A percentile compares a stretch with the other conserved stretches of the same genome.
phyloP scores from a whole-genome alignment of 371 early-diverging fungal genomes.

The Gilbertella persicaria region DNA sequence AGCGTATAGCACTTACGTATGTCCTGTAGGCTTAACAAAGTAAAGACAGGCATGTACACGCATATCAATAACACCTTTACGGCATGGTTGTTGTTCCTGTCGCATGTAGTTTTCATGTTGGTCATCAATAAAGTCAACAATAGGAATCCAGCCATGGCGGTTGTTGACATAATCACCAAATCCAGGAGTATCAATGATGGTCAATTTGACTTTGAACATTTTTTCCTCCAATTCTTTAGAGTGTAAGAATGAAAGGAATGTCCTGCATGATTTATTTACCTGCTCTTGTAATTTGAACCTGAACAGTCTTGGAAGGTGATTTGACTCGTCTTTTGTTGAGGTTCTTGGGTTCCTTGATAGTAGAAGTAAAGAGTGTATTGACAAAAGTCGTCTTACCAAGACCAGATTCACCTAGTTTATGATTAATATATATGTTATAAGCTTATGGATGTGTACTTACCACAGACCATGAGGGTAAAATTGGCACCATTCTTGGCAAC shows the following conservation, averaged over 20 bases:
- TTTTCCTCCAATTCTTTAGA: conserved; percentile 91
- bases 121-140: conserved; percentile 88
- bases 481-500: conserved; percentile 85
- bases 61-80: conserved; percentile 66
- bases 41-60: conserved; percentile 92
- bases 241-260: neutral
- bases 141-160: conserved; percentile 72
- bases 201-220: conserved; percentile 92
- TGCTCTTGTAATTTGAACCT: conserved; percentile 93
- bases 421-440: neutral
- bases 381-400: conserved; percentile 90
- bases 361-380: conserved; percentile 86
- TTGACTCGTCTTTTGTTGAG: conserved; percentile 79
- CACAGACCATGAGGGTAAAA: conserved; percentile 96
- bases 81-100: conserved; percentile 61
- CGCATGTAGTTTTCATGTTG: conserved; percentile 93
- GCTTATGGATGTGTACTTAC: conserved; percentile 67
- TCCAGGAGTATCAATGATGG: conserved; percentile 90
- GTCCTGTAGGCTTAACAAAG: conserved; percentile 91
- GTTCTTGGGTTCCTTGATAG: conserved; percentile 87
- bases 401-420: conserved; percentile 55
- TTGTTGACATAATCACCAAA: conserved; percentile 89
- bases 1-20: conserved; percentile 59
- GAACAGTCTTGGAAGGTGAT: conserved; percentile 87
- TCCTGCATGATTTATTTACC: conserved; percentile 52